Conservation (phyloP, 495 filamentous ascomycete species). For the Daldinia grandis region DNA sequence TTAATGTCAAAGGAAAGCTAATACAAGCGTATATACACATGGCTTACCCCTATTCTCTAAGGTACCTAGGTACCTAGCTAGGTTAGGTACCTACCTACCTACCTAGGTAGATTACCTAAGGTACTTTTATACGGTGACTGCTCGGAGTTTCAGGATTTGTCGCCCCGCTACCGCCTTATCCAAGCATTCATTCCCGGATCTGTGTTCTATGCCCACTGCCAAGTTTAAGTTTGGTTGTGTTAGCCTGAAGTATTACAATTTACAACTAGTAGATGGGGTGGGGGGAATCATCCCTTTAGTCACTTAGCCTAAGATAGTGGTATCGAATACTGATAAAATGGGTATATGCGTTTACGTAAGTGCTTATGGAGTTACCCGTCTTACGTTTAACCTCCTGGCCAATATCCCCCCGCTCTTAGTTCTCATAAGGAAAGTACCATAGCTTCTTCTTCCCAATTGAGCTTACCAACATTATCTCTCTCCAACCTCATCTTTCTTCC, state of each 20-base stretch:
- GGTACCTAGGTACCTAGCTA: neutral
- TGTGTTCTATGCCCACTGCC: too few relatives aligned
- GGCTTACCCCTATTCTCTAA: neutral
- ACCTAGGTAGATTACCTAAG: too few relatives aligned
- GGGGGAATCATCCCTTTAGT: too few relatives aligned
- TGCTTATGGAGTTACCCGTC: neutral
- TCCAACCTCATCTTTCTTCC: neutral
- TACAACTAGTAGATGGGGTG: too few relatives aligned
- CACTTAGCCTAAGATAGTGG: too few relatives aligned
- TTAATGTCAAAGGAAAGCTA: constrained; percentile 47
- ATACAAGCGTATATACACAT: constrained; percentile 46
- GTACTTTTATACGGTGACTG: too few relatives aligned
- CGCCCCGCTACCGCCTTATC: neutral
- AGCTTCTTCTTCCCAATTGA: neutral
- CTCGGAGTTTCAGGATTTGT: too few relatives aligned
- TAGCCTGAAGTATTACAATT: too few relatives aligned
- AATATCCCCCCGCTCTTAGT: neutral
- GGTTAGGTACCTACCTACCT: too few relatives aligned
- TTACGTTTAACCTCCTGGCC: neutral
- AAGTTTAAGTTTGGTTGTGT: too few relatives aligned
- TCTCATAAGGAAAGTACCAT: neutral
- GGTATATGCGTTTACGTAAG: neutral
- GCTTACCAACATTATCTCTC: neutral
- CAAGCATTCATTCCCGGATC: neutral
- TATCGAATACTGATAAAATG: neutral